Evolutionary conservation across 228 moss, liverwort and hornwort species (phyloP).

Genomic region (Sphagnum fallax): DNA sequence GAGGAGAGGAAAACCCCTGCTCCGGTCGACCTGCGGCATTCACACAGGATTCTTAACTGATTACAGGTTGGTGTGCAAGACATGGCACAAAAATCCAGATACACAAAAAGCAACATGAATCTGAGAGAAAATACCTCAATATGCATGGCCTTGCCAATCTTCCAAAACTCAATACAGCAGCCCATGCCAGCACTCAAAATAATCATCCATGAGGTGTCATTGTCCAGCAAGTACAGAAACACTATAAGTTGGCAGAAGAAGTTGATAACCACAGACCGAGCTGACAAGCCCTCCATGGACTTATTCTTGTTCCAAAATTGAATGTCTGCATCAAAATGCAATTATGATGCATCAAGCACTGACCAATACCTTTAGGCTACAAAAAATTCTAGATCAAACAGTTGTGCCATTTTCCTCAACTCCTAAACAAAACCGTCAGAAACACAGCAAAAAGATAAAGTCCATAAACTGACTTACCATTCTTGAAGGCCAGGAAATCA

Average conservation of each 20-base stretch:
- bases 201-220: conserved; percentile 99
- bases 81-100: too few species aligned
- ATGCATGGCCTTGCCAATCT: conserved; percentile 98
- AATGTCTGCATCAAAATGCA: conserved; percentile 49
- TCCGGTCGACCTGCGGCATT: conserved; percentile 53
- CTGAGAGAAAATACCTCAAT: conserved; percentile 40
- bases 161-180: conserved; percentile 96
- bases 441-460: too few species aligned
- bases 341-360: too few species aligned
- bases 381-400: too few species aligned
- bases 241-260: conserved; percentile 80
- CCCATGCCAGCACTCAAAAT: conserved; percentile 84
- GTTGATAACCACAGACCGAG: conserved; percentile 91
- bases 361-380: too few species aligned
- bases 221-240: conserved; percentile 89
- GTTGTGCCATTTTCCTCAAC: too few species aligned
- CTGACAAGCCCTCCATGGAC: conserved; percentile 97
- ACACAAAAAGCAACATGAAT: too few species aligned
- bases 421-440: too few species aligned
- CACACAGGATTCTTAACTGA: too few species aligned
- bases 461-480: conserved; percentile 28
- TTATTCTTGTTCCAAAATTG: conserved; percentile 99
- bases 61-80: too few species aligned
- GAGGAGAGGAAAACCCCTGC: conserved; percentile 68
- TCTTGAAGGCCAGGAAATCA: conserved; percentile 96